These are phyloP conservation scores for Verticillium zaregamsianum DNA, from an alignment of 2,329 filamentous ascomycete species.

Conservation along the genomic window DNA sequence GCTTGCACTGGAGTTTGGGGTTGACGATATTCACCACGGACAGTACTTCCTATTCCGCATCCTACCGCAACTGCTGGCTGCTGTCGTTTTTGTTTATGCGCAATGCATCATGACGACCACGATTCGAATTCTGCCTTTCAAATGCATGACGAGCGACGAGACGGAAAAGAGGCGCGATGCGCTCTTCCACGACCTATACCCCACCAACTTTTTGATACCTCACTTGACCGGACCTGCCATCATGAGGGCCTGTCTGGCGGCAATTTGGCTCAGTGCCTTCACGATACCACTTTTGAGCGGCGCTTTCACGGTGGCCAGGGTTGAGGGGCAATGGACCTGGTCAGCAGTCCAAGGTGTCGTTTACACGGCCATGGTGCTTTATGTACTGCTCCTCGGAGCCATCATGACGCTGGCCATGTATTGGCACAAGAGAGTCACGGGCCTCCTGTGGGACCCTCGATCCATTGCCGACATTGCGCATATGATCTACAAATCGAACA, in stretches of 20 bases:
- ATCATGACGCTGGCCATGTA: constrained; percentile 56
- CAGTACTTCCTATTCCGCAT: constrained; percentile 86
- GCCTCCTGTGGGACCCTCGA: constrained; percentile 79
- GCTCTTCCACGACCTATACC: constrained; percentile 65
- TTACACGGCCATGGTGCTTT: constrained; percentile 74
- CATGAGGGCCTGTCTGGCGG: constrained; percentile 60
- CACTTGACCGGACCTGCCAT: constrained; percentile 58
- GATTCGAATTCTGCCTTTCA: constrained; percentile 74
- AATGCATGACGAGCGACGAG: constrained; percentile 65
- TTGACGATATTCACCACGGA: constrained; percentile 60
- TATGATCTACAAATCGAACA: constrained; percentile 76
- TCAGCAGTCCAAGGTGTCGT: constrained; percentile 71
- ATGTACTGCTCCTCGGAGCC: constrained; percentile 61
- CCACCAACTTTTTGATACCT: constrained; percentile 63
- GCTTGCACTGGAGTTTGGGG: constrained; percentile 48
- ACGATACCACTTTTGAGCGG: constrained; percentile 78
- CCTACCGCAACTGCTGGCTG: constrained; percentile 73
- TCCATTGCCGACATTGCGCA: constrained; percentile 78
- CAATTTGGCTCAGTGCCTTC: constrained; percentile 75
- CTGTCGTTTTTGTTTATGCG: constrained; percentile 69
- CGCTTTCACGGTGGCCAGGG: constrained; percentile 62
- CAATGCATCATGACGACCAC: constrained; percentile 70
- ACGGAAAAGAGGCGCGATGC: constrained; percentile 57
- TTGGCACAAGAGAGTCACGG: constrained; percentile 63
- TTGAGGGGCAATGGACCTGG: constrained; percentile 68